A percentile compares a stretch with the other conserved stretches of the same genome.
Evolutionary conservation across 768 basidiomycete species (phyloP).

Genomic region (Boletus bicolor): DNA sequence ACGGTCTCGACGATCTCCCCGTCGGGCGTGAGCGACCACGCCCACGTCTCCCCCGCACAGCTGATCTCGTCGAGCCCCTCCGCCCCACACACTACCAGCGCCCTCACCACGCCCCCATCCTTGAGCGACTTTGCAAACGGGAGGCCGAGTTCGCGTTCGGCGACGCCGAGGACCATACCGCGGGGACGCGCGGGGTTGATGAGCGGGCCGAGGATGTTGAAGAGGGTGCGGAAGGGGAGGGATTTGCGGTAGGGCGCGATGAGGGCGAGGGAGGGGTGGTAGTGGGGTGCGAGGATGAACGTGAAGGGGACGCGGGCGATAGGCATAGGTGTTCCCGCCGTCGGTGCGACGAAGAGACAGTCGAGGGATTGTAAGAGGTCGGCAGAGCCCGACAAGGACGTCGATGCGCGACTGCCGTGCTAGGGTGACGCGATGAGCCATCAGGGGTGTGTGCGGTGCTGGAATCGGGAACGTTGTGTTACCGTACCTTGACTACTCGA

Average conservation of each 20-base stretch:
- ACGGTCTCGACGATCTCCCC: slow-evolving; percentile 60
- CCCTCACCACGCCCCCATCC: slow-evolving; percentile 74
- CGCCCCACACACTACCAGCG: slow-evolving; percentile 89
- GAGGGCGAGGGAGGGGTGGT: slow-evolving; percentile 81
- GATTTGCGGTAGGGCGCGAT: slow-evolving; percentile 82
- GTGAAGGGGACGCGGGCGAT: slow-evolving; percentile 76
- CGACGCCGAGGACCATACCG: slow-evolving; percentile 91
- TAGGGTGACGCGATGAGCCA: slow-evolving; percentile 29
- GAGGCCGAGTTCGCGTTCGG: slow-evolving; percentile 72
- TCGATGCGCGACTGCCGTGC: slow-evolving; percentile 91
- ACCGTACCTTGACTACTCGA: slow-evolving; percentile 79
- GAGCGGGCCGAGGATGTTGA: slow-evolving; percentile 92
- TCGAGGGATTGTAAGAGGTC: slow-evolving; percentile 85
- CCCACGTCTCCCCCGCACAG: slow-evolving; percentile 85
- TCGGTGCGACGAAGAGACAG: slow-evolving; percentile 68
- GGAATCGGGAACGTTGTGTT: background rate
- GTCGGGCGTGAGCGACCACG: slow-evolving; percentile 69
- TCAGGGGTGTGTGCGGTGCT: background rate
- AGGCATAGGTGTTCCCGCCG: slow-evolving; percentile 36
- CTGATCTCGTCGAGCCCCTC: slow-evolving; percentile 95
- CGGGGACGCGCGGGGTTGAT: slow-evolving; percentile 86
- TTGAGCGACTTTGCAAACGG: slow-evolving; percentile 76
- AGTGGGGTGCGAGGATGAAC: slow-evolving; percentile 92
- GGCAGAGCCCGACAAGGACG: slow-evolving; percentile 91
- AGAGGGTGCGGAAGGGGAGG: slow-evolving; percentile 93